A percentile compares a stretch with the other conserved stretches of the same genome.
These are phyloP conservation scores for Umbellularia californica DNA, from an alignment of 164 flowering plant genomes.

Conservation along the genomic window DNA sequence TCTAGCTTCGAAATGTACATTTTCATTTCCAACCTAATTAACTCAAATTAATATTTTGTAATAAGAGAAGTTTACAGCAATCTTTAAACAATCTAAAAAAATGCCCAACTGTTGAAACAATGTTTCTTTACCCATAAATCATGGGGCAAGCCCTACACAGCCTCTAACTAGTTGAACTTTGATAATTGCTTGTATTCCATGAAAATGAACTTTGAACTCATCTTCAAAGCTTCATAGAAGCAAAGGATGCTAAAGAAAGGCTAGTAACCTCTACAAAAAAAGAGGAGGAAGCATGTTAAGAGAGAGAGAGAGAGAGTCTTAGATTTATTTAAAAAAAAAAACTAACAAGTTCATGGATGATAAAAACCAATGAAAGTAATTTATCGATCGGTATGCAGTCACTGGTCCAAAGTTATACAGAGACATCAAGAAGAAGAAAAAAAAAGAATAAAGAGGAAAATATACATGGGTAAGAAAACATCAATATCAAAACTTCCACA, in stretches of 20 bases:
- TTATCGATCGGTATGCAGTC: constrained; percentile 48
- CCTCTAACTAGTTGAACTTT: too few species aligned
- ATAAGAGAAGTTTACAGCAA: background rate
- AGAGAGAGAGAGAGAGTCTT: background rate
- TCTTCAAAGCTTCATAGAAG: background rate
- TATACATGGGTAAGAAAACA: background rate
- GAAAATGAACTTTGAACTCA: too few species aligned
- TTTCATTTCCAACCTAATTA: too few species aligned
- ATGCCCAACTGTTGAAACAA: constrained; percentile 1
- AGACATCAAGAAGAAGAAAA: too few species aligned
- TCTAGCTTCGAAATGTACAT: too few species aligned
- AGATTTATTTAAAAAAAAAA: background rate
- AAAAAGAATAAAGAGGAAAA: background rate
- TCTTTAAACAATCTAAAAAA: background rate
- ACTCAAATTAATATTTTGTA: too few species aligned
- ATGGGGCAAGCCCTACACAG: too few species aligned
- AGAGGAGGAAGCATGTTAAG: too few species aligned
- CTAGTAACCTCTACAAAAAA: too few species aligned
- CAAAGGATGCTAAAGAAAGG: background rate
- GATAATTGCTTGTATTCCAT: too few species aligned
- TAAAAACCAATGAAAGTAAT: constrained; percentile 42
- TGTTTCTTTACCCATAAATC: constrained; percentile 64
- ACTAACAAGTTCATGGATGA: constrained; percentile 75
- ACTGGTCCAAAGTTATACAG: constrained; percentile 53
- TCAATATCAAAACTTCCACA: constrained; percentile 6